phyloP scores from a whole-genome alignment of 1,139 yeast species.

The Suhomyces atakaporum region DNA sequence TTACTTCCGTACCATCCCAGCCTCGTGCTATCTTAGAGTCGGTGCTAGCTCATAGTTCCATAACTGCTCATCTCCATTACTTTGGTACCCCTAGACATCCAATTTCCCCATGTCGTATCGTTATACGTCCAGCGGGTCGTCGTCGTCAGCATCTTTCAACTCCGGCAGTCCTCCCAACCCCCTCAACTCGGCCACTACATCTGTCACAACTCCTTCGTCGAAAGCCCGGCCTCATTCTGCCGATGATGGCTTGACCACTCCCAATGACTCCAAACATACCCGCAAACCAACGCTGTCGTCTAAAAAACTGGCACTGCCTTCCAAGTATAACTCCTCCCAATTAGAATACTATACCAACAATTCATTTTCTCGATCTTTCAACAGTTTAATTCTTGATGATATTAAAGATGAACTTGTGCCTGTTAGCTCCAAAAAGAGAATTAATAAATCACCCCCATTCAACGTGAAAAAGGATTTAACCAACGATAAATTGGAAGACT shows the following conservation, averaged over 20 bases:
- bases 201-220: constrained; percentile 9
- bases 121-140: constrained; percentile 8
- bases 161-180: constrained; percentile 6
- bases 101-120: constrained; percentile 24
- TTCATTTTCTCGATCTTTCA: constrained; percentile 48
- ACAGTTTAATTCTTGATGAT: constrained; percentile 47
- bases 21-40: no score
- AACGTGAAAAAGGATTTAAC: constrained; percentile 38
- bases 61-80: no score
- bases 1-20: no score
- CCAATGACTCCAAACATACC: constrained; percentile 3
- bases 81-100: neutral
- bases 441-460: constrained; percentile 49
- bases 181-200: constrained; percentile 11
- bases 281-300: constrained; percentile 3
- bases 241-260: constrained; percentile 3
- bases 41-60: no score
- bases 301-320: constrained; percentile 9
- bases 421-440: constrained; percentile 20
- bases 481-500: constrained; percentile 30
- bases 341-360: constrained; percentile 44
- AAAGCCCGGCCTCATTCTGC: neutral
- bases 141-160: constrained; percentile 5
- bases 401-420: constrained; percentile 24
- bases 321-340: constrained; percentile 11